Percentiles rank a stretch among this genome's conserved stretches.
phyloP scores from a whole-genome alignment of 768 basidiomycete genomes.

The Lentinula sp. region DNA sequence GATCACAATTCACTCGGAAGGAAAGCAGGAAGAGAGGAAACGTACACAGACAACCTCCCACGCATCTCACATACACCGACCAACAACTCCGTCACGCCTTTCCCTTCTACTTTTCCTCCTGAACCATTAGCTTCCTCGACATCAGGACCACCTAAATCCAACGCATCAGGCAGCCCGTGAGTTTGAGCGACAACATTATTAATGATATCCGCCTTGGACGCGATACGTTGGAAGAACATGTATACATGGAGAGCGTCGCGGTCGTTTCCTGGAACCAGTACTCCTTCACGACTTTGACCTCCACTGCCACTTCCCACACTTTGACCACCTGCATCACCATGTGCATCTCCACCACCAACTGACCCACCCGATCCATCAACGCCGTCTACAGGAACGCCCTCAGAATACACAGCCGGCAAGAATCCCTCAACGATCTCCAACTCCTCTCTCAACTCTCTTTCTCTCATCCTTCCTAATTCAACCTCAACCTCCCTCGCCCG shows the following conservation, averaged over 20 bases:
- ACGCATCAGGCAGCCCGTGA: conserved; percentile 79
- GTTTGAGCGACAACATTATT: conserved; percentile 75
- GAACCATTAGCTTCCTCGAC: conserved; percentile 15
- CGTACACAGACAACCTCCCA: conserved; percentile 11
- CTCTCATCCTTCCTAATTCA: conserved; percentile 82
- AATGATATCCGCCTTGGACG: conserved; percentile 82
- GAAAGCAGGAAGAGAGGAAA: background rate
- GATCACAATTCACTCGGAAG: conserved; percentile 45
- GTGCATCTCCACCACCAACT: background rate
- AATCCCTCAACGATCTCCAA: conserved; percentile 85
- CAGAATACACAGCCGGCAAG: conserved; percentile 84
- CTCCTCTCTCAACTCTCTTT: conserved; percentile 74
- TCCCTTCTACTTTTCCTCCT: background rate
- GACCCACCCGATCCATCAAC: background rate
- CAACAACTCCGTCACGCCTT: conserved; percentile 24
- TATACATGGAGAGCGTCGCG: conserved; percentile 80
- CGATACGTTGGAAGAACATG: conserved; percentile 88
- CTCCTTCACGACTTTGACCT: background rate
- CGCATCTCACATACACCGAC: conserved; percentile 92
- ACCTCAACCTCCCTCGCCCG: conserved; percentile 87
- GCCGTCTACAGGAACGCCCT: conserved; percentile 25
- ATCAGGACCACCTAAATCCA: conserved; percentile 79
- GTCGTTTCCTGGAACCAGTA: background rate
- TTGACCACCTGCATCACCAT: background rate
- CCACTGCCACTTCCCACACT: background rate